Evolutionary conservation across 2,329 filamentous ascomycete species (phyloP).

Genomic region (Tolypocladium ophioglossoides): DNA sequence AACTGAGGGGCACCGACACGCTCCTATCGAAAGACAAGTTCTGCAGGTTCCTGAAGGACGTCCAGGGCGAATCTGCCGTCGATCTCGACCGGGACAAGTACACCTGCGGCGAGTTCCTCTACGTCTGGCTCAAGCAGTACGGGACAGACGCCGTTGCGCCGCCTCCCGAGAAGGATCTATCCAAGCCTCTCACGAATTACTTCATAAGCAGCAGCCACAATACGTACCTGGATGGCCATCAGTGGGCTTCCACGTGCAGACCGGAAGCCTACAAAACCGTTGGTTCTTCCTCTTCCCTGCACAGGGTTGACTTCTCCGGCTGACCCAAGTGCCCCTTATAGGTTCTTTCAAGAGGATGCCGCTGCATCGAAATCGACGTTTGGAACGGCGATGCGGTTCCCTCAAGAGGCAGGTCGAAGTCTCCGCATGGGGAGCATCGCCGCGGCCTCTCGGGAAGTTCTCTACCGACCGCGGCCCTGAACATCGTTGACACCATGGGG

Average conservation of each 20-base stretch:
- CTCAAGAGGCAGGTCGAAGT: constrained; percentile 23
- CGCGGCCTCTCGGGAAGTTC: constrained; percentile 36
- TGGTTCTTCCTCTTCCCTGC: constrained; percentile 18
- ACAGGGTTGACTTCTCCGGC: background rate
- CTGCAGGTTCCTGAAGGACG: constrained; percentile 34
- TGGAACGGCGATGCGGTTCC: constrained; percentile 61
- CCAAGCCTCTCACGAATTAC: constrained; percentile 71
- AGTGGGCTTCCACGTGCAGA: constrained; percentile 67
- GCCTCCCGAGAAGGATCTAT: constrained; percentile 43
- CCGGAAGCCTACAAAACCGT: constrained; percentile 70
- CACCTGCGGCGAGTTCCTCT: constrained; percentile 38
- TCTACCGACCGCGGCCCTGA: constrained; percentile 32
- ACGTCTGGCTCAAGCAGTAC: constrained; percentile 32
- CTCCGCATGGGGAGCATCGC: constrained; percentile 31
- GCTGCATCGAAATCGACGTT: constrained; percentile 91
- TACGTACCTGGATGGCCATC: constrained; percentile 82
- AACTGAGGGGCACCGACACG: constrained; percentile 24
- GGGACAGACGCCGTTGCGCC: constrained; percentile 33
- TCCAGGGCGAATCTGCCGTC: constrained; percentile 33
- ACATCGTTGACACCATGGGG: constrained; percentile 25
- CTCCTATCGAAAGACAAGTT: constrained; percentile 27
- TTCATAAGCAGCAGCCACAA: constrained; percentile 95
- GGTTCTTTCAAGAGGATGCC: constrained; percentile 66
- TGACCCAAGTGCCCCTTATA: constrained; percentile 17
- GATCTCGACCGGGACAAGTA: constrained; percentile 30